A percentile compares a stretch with the other conserved stretches of the same genome.
phyloP scores from a whole-genome alignment of 2,329 filamentous ascomycete genomes.

The Aureobasidium sp. region DNA sequence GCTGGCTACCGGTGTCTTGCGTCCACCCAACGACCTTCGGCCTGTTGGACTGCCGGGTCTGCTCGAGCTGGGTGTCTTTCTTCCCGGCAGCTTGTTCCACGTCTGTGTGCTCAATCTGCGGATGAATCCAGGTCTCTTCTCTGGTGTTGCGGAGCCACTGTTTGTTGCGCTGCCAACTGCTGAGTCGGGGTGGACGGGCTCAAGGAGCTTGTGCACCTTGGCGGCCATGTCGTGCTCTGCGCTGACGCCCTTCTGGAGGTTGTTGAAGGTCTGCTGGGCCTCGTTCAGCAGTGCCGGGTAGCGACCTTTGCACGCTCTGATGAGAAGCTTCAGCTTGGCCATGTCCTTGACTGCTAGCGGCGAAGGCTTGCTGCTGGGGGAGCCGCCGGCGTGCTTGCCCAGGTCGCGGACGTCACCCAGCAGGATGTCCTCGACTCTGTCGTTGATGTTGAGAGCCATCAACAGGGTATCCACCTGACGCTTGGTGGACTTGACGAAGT shows the following conservation, averaged over 20 bases:
- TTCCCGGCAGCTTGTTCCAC: constrained; percentile 5
- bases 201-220: constrained; percentile 7
- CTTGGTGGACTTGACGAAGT: constrained; percentile 33
- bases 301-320: constrained; percentile 11
- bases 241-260: background rate
- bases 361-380: constrained; percentile 2
- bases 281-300: constrained; percentile 2
- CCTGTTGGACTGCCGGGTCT: background rate
- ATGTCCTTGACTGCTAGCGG: background rate
- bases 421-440: constrained; percentile 31
- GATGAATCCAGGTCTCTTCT: constrained; percentile 12
- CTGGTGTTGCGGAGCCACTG: constrained; percentile 2
- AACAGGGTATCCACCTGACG: constrained; percentile 33
- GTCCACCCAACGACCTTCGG: background rate
- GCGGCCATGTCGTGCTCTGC: background rate
- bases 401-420: constrained; percentile 30
- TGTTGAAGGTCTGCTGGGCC: constrained; percentile 1
- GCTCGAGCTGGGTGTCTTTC: constrained; percentile 9
- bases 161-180: background rate
- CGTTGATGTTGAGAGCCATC: constrained; percentile 34
- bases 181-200: constrained; percentile 1
- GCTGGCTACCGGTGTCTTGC: constrained; percentile 6
- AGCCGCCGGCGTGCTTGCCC: constrained; percentile 19
- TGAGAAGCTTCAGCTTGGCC: constrained; percentile 12
- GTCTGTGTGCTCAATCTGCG: constrained; percentile 9